phyloP scores from a whole-genome alignment of 2,329 filamentous ascomycete species.

The Tolypocladium paradoxum region DNA sequence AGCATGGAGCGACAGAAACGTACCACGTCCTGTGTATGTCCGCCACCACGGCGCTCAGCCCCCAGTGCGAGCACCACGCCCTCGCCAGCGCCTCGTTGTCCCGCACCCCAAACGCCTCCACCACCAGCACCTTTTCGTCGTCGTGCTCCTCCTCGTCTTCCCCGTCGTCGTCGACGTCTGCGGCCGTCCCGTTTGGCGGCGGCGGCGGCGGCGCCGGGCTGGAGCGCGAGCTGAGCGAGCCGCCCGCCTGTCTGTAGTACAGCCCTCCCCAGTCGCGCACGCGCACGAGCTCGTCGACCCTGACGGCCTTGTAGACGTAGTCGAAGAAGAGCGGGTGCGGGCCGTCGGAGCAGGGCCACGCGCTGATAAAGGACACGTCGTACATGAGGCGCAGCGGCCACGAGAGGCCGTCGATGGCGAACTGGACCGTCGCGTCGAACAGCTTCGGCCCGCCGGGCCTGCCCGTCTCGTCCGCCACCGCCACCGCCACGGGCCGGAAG shows the following conservation, averaged over 20 bases:
- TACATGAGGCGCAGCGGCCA: constrained; percentile 54
- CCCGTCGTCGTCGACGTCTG: constrained; percentile 7
- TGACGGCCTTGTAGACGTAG: constrained; percentile 49
- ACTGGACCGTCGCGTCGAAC: constrained; percentile 52
- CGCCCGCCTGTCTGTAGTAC: constrained; percentile 17
- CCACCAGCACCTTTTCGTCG: constrained; percentile 55
- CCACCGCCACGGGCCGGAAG: constrained; percentile 36
- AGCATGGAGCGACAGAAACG: constrained; percentile 16
- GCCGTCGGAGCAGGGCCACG: constrained; percentile 52
- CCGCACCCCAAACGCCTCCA: constrained; percentile 61
- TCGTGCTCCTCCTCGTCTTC: constrained; percentile 32
- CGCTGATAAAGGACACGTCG: constrained; percentile 55
- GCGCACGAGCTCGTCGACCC: constrained; percentile 53
- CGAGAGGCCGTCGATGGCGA: constrained; percentile 51
- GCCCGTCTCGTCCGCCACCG: constrained; percentile 9
- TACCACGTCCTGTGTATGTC: constrained; percentile 59
- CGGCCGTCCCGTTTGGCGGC: constrained; percentile 1
- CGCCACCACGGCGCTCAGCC: constrained; percentile 58
- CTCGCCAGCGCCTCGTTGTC: constrained; percentile 69
- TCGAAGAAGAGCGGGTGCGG: constrained; percentile 65
- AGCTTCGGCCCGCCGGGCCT: constrained; percentile 27
- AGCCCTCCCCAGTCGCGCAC: constrained; percentile 54
- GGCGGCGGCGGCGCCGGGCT: constrained; percentile 19
- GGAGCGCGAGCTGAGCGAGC: constrained; percentile 20
- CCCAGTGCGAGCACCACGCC: constrained; percentile 70